Evolutionary conservation across 306 rosid species (phyloP).

Genomic region (Corylus americana): DNA sequence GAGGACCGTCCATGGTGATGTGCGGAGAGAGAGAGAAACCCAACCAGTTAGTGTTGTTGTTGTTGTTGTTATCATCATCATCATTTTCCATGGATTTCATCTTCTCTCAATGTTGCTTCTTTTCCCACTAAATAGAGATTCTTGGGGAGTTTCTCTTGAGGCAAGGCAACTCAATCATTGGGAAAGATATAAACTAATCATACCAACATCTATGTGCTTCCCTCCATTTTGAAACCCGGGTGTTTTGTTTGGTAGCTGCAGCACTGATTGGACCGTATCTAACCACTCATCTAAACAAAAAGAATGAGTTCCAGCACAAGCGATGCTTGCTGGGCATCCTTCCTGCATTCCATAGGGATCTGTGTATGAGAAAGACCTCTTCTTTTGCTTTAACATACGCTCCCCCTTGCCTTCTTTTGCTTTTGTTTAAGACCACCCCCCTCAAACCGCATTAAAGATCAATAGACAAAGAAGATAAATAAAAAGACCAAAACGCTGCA

Average conservation of each 20-base stretch:
- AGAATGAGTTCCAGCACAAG: slow-evolving; percentile 67
- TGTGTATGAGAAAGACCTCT: slow-evolving; percentile 77
- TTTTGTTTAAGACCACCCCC: slow-evolving; percentile 25
- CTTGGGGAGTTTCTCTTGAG: slow-evolving; percentile 36
- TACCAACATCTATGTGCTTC: slow-evolving; percentile 24
- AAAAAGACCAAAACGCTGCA: slow-evolving; percentile 6
- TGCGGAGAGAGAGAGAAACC: slow-evolving; percentile 76
- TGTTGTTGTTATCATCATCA: slow-evolving; percentile 23
- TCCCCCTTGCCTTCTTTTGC: slow-evolving; percentile 33
- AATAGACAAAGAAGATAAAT: slow-evolving; percentile 3
- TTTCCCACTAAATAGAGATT: slow-evolving; percentile 20
- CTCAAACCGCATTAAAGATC: slow-evolving; percentile 17
- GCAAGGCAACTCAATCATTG: slow-evolving; percentile 55
- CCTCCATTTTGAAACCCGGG: slow-evolving; percentile 34
- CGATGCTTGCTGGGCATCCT: slow-evolving; percentile 55
- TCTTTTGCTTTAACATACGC: slow-evolving; percentile 56
- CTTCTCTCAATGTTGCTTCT: slow-evolving; percentile 25
- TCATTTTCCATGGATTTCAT: slow-evolving; percentile 66
- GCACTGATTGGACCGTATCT: slow-evolving; percentile 40
- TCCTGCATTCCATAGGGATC: slow-evolving; percentile 76
- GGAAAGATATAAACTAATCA: slow-evolving; percentile 41
- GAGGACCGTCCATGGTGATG: slow-evolving; percentile 48
- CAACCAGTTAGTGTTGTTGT: slow-evolving; percentile 58
- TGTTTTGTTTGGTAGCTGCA: slow-evolving; percentile 39
- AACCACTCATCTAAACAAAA: slow-evolving; percentile 51